Percentiles rank a stretch among this genome's conserved stretches.
Evolutionary conservation across 805 yeast genomes (phyloP).

Genomic region (Starmera pachycereana): DNA sequence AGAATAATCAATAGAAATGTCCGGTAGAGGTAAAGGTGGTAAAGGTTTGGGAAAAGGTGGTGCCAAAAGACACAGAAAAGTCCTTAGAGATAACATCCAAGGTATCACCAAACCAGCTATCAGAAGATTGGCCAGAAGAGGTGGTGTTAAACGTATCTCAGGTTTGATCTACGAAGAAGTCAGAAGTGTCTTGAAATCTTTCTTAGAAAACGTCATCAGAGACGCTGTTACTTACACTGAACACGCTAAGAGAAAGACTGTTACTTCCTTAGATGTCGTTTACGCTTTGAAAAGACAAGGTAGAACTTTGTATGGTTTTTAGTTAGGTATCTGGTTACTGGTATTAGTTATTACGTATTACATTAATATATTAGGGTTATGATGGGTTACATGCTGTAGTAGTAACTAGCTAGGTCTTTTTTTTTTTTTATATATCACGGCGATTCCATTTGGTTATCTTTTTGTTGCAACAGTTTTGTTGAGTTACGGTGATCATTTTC

Average conservation of each 20-base stretch:
- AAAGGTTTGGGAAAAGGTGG: slow-evolving; percentile 99
- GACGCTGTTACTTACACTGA: slow-evolving; percentile 99
- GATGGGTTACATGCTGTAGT: slow-evolving; percentile 5
- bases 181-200: slow-evolving; percentile 91
- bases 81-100: slow-evolving; percentile 98
- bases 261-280: slow-evolving; percentile 96
- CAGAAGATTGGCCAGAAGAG: slow-evolving; percentile 99
- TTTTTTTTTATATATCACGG: too few species aligned
- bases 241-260: slow-evolving; percentile 99
- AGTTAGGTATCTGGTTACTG: too few species aligned
- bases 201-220: slow-evolving; percentile 95
- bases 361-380: too few species aligned
- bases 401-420: too few species aligned
- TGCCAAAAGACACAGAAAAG: slow-evolving; percentile 99
- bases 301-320: slow-evolving; percentile 96
- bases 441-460: too few species aligned
- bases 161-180: slow-evolving; percentile 98
- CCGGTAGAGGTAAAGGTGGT: slow-evolving; percentile 99
- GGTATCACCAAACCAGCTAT: slow-evolving; percentile 99
- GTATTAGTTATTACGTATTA: too few species aligned
- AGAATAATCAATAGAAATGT: slow-evolving; percentile 37
- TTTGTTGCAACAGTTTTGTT: too few species aligned
- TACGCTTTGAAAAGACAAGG: slow-evolving; percentile 99
- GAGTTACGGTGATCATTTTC: too few species aligned
- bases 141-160: slow-evolving; percentile 99